Evolutionary conservation across 352 stramenopile genomes (phyloP), one percentile per base, ranked within the genome.

Genomic region (Globisporangium viniferum): DNA sequence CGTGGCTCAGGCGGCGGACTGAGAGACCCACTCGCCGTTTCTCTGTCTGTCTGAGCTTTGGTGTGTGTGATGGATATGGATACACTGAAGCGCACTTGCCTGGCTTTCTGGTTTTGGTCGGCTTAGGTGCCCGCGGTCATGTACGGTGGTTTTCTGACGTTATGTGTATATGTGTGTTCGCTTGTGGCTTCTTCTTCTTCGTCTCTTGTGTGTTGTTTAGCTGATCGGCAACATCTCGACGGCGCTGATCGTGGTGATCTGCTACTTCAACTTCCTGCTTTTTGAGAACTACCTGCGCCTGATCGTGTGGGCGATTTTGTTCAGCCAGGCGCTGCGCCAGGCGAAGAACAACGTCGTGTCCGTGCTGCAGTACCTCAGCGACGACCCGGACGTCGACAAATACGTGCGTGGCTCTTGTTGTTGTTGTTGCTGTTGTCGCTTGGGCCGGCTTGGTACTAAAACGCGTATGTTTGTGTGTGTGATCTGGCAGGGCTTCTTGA

Each of bases 191-290:
- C n/a, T 66, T 15, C 27, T 69, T 27, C n/a, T 66, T 15, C n/a
- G n/a, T n/a, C 48, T 57, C 24, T 8, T 22, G 12, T 27, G 33
- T 4, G 2, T 15, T 18, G 35, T 5, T 5, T 51, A 94, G 86
- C 71, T 96, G 46, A 88, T 96, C 64, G 88, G 88, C 70, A 96
- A 94, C 74, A 90, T 96, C 59, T 91, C 87, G 66, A 96, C 88
- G 55, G 86, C 86, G 73, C 68, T 94, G 57, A 92, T 96, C 67
- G 79, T 94, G 67, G 70, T 90, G 54, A 82, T 96, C 54, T 88
- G 92, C 71, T 96, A 96, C 74, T 94, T 94, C 71, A 96, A 96
- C 78, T 96, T 96, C 70, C 73, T 94, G 51, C 77, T 96, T 62
- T 96, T 96, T 58, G 88, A 96, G 76, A 93, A 91, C 80, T 96